Percentiles rank a stretch among this genome's conserved stretches.
These are phyloP conservation scores for Stephanodiscus minutulus DNA, from an alignment of 108 stramenopile genomes.

Conservation along the genomic window DNA sequence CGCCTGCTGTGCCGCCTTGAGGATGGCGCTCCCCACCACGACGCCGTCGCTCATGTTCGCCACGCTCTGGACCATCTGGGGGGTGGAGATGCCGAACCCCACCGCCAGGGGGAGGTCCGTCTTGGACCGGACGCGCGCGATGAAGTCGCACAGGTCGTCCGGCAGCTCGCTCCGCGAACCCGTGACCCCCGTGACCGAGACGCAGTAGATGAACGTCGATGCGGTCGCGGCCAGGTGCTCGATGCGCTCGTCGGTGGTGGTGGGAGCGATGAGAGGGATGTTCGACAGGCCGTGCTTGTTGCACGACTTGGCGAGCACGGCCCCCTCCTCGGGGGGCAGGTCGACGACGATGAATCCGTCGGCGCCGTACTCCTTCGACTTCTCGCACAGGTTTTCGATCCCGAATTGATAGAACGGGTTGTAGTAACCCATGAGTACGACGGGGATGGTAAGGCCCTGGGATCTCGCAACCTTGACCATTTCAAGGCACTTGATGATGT, in stretches of 20 bases:
- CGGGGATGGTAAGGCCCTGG: conserved; percentile 94
- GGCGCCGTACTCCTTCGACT: conserved; percentile 80
- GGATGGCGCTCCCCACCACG: conserved; percentile 95
- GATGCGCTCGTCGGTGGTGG: conserved; percentile 94
- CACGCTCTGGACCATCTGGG: conserved; percentile 89
- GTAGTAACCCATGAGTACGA: conserved; percentile 98
- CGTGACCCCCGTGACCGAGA: conserved; percentile 96
- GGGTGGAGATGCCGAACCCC: conserved; percentile 95
- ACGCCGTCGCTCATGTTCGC: conserved; percentile 95
- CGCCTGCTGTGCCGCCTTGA: conserved; percentile 86
- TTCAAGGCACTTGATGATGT: conserved; percentile 80
- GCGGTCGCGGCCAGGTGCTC: conserved; percentile 85
- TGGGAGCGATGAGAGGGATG: conserved; percentile 96
- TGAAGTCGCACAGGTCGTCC: conserved; percentile 87
- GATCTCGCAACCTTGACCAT: conserved; percentile 87
- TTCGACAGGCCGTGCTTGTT: conserved; percentile 86
- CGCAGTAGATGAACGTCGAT: conserved; percentile 95
- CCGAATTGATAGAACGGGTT: conserved; percentile 97
- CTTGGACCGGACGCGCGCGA: conserved; percentile 83
- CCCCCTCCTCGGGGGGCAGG: conserved; percentile 94
- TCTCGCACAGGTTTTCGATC: conserved; percentile 85
- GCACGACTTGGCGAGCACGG: conserved; percentile 82
- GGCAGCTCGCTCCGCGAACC: conserved; percentile 87
- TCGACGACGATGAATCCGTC: conserved; percentile 99
- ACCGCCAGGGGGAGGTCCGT: conserved; percentile 94